Evolutionary conservation across 306 rosid species (phyloP), one percentile per base, ranked within the genome.

Genomic region (Cyclanthera cordifolia): DNA sequence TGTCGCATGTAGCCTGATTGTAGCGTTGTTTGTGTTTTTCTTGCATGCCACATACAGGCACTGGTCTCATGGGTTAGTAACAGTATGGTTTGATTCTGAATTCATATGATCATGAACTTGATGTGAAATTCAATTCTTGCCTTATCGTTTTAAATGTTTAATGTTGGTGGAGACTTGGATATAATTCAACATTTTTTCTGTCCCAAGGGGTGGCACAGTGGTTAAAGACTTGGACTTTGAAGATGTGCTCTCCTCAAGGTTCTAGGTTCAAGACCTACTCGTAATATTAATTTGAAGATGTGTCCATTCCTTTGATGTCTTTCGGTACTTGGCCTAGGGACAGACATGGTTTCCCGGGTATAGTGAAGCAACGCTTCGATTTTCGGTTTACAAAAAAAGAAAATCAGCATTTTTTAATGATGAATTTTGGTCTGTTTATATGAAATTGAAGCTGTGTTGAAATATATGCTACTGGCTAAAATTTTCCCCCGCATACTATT

Each of bases 21-120:
- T 86, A 43, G 71, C 74, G 69, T 61, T 84, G 77, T 13, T 86
- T 64, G 74, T 49, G 37, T 84, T 82, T 73, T 84, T 86, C 75
- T 61, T 82, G 39, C 79, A 59, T 61, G 71, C 81, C 19, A 50
- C 84, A 0, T 84, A 78, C 70, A 80, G 87, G 65, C 81, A 80
- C 71, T 86, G 89, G 89, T 78, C 83, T 55, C 75, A 72, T 69
- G 84, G 92, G 92, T 82, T 74, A 72, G 86, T 82, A 16, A 23
- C n/a, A 15, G 34, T 4, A 16, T 10, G 0, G 8, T 73, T 21
- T 24, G 15, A 52, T 73, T 11, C 32, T 37, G 15, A 34, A 4
- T 69, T 30, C 21, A 8, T 43, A 61, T 69, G 68, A 25, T 65
- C 10, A 75, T 66, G 19, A 68, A 13, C 67, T 39, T 28, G 51